A percentile compares a stretch with the other conserved stretches of the same genome.
Evolutionary conservation across 805 yeast genomes (phyloP).

Genomic region (Schizosaccharomyces octosporus): DNA sequence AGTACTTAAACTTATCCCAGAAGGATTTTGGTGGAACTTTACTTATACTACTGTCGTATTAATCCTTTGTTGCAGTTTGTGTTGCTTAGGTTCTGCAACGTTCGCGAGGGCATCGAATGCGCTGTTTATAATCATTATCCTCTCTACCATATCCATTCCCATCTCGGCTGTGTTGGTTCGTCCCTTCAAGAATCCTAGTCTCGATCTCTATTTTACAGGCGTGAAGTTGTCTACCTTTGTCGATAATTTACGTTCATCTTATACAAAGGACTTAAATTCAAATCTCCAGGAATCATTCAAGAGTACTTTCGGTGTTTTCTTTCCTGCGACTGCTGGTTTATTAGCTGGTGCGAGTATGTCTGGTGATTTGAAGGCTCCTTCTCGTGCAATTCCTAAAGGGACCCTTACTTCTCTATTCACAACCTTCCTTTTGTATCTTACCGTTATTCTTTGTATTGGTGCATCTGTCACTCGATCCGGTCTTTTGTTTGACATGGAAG

Average conservation of each 20-base stretch:
- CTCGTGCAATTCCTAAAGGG: conserved; percentile 79
- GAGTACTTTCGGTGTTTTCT: conserved; percentile 78
- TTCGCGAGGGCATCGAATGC: conserved; percentile 63
- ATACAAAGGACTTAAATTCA: not conserved
- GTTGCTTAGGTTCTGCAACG: conserved; percentile 52
- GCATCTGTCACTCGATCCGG: conserved; percentile 56
- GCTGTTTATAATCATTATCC: conserved; percentile 35
- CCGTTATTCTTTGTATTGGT: conserved; percentile 68
- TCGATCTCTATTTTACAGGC: conserved; percentile 11
- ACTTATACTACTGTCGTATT: conserved; percentile 44
- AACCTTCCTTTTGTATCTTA: conserved; percentile 50
- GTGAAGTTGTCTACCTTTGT: conserved; percentile 13
- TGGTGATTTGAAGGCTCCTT: conserved; percentile 70
- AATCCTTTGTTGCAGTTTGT: conserved; percentile 42
- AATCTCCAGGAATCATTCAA: conserved; percentile 43
- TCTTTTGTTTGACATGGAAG: conserved; percentile 54
- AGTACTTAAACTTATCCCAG: conserved; percentile 34
- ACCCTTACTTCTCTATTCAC: conserved; percentile 60
- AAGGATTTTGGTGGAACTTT: conserved; percentile 37
- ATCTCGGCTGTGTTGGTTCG: conserved; percentile 37
- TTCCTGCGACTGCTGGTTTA: conserved; percentile 96
- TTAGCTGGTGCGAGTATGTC: conserved; percentile 98
- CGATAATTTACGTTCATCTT: not conserved
- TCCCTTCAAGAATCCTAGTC: conserved; percentile 32
- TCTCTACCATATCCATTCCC: conserved; percentile 61